Evolutionary conservation across 768 basidiomycete species (phyloP), one percentile per base, ranked within the genome.

Genomic region (Amanita pseudoporphyria): DNA sequence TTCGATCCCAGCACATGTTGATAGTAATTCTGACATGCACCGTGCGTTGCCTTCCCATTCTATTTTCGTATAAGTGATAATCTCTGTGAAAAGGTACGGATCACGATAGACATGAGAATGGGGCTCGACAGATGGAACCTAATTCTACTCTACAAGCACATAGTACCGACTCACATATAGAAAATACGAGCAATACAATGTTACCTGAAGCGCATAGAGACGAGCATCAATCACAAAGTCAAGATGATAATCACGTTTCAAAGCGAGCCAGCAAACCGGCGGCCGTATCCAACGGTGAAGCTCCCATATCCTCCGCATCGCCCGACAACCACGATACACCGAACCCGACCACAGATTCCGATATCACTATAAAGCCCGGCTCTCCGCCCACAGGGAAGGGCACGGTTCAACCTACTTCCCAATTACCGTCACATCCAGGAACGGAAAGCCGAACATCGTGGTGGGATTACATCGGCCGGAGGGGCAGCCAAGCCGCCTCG

Each of bases 401-500:
- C 10, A 18, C 19, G 13, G 12, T 28, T 41, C 40, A 28, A 12
- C 13, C 22, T 22, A 14, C 9, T 26, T 22, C 40, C 14, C 40
- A 41, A 41, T n/a, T n/a, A n/a, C n/a, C n/a, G n/a, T n/a, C n/a
- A n/a, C 18, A 6, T 4, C 22, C 40, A 41, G 12, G 10, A 37
- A 13, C 35, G 2, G 18, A 35, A 12, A 26, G 14, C 5, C 7
- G 14, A 30, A 9, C 28, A 13, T 41, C 48, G 30, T 49, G 48
- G 48, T 49, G 48, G 48, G 40, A 49, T 42, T 49, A 49, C 19
- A 40, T 49, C 12, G 48, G 48, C 18, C 42, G 48, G 48, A 49
- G 22, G 42, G 32, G 9, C 21, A 32, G 26, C 22, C 28, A 22
- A 24, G 21, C 37, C n/a, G 22, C 18, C 13, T 16, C 22, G 21